Conservation (phyloP, 2,329 filamentous ascomycete species). For the Botryotinia calthae region DNA sequence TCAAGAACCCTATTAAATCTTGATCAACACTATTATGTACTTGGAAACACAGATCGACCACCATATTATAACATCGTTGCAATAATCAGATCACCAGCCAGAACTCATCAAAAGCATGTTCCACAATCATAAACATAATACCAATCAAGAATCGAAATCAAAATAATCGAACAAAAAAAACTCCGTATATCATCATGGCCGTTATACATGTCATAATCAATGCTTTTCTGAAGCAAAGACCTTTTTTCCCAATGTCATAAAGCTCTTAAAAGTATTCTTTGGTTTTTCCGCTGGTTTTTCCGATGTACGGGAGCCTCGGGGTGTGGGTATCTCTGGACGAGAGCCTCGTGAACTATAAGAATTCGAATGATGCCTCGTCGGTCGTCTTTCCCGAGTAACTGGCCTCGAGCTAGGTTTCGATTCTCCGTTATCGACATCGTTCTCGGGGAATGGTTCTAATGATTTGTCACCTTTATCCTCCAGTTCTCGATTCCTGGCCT, state of each 20-base stretch:
- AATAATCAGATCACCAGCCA: conserved; percentile 7
- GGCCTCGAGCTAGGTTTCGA: neutral
- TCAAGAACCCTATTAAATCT: conserved; percentile 9
- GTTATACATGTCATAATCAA: conserved; percentile 4
- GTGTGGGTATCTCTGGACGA: conserved; percentile 1
- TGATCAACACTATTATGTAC: neutral
- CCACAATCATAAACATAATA: conserved; percentile 20
- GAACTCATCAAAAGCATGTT: neutral
- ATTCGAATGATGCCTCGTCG: conserved; percentile 7
- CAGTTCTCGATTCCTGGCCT: neutral
- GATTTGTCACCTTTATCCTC: neutral
- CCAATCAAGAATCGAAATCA: conserved; percentile 13
- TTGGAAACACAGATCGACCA: conserved; percentile 9
- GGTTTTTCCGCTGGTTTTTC: conserved; percentile 16
- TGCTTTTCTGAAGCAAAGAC: conserved; percentile 19
- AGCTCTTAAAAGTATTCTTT: conserved; percentile 18
- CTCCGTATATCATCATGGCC: conserved; percentile 2
- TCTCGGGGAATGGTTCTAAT: conserved; percentile 3
- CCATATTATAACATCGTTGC: conserved; percentile 8
- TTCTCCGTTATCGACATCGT: conserved; percentile 11
- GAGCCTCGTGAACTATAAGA: conserved; percentile 12
- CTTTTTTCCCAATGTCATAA: conserved; percentile 20
- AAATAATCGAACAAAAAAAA: conserved; percentile 12
- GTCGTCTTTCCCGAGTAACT: conserved; percentile 10
- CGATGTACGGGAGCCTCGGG: conserved; percentile 3